A percentile compares a stretch with the other conserved stretches of the same genome.
These are phyloP conservation scores for Dispira simplex DNA, from an alignment of 192 early-diverging fungal genomes.

Conservation along the genomic window DNA sequence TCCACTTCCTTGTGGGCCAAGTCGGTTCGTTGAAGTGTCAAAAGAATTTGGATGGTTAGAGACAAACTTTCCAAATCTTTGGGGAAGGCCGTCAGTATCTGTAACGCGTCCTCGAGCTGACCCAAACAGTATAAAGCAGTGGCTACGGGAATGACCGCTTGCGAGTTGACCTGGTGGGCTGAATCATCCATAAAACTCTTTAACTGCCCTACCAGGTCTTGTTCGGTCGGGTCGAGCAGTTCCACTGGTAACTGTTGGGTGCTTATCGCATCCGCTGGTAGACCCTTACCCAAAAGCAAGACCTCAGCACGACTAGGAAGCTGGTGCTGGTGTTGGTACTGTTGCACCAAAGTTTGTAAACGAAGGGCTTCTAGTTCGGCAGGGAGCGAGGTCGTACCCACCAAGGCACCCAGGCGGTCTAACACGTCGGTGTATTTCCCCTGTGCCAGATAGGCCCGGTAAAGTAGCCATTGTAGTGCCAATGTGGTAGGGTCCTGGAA, in stretches of 20 bases:
- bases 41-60: slow-evolving; percentile 58
- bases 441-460: slow-evolving; percentile 70
- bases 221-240: slow-evolving; percentile 16
- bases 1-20: slow-evolving; percentile 70
- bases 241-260: slow-evolving; percentile 17
- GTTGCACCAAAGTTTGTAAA: slow-evolving; percentile 41
- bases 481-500: slow-evolving; percentile 17
- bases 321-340: slow-evolving; percentile 12
- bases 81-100: slow-evolving; percentile 40
- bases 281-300: background rate
- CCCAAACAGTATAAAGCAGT: slow-evolving; percentile 41
- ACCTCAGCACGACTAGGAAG: background rate
- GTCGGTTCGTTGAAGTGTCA: slow-evolving; percentile 68
- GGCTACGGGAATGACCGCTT: slow-evolving; percentile 46
- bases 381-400: slow-evolving; percentile 15
- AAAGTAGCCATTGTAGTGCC: slow-evolving; percentile 51
- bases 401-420: slow-evolving; percentile 34
- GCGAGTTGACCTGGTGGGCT: slow-evolving; percentile 30
- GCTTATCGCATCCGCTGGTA: slow-evolving; percentile 16
- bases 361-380: slow-evolving; percentile 50
- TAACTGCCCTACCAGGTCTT: slow-evolving; percentile 30
- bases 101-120: slow-evolving; percentile 54
- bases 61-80: slow-evolving; percentile 78
- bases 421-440: slow-evolving; percentile 51
- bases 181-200: slow-evolving; percentile 30